Base-by-base conservation (phyloP, 768 basidiomycete species). In the Hypholoma sublateritium region DNA sequence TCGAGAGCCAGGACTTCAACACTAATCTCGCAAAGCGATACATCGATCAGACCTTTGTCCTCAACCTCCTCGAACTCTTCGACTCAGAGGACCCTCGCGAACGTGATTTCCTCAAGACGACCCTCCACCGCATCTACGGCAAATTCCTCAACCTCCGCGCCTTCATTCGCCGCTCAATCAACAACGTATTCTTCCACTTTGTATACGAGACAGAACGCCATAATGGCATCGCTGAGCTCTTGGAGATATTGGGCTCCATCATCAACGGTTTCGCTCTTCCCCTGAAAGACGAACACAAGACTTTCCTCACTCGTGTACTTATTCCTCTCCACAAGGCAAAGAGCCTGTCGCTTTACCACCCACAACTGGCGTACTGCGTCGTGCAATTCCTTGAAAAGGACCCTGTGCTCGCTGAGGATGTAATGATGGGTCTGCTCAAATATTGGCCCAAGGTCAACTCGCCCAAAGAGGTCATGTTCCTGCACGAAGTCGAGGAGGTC, bases 381-480 rank as follows among this genome's bases (percentile, higher is more conserved):
- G 97, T 99, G 1, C 97, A 98, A 72, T 99, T 98, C 78, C 74
- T 98, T 60, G 97, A 99, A 72, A 99, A 99, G 77, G 97, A 98
- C 60, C 82, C 93, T 2, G 72, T 83, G 5, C 79, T 98, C 45
- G 95, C 94, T 19, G 92, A 98, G 74, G 95, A 98, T 37, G 97
- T 99, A 25, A 90, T 98, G 77, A 77, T 95, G 63, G 97, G 97
- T 17, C 79, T 99, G n/a, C 83, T 99, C 70, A 89, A 90, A 72
- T 99, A 83, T 73, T 99, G 97, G 97, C 97, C 97, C 32, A 98
- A 98, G 73, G 97, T 99, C 65, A 98, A 99, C 73, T 94, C 92
- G 34, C 95, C 95, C 14, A 99, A 99, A 77, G 97, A 99, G 69
- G 97, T 98, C 72, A 99, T 99, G 97, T 99, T 92, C 77, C 79